Conservation (phyloP, 2,329 filamentous ascomycete genomes). For the Trichoderma aggressivum region DNA sequence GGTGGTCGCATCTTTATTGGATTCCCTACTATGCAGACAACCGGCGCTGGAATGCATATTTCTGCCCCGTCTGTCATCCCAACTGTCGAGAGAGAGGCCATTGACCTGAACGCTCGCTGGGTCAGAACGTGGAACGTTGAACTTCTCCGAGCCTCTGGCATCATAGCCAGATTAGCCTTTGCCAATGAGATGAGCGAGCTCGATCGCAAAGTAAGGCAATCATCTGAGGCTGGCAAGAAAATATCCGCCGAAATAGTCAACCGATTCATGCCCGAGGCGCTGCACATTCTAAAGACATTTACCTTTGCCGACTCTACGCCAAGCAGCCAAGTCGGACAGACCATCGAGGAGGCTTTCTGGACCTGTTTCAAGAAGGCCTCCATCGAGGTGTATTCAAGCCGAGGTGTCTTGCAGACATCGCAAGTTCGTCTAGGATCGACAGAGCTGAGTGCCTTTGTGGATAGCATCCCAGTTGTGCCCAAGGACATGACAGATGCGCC, state of each 20-base stretch:
- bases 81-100: conserved; percentile 93
- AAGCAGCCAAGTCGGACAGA: conserved; percentile 74
- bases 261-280: conserved; percentile 70
- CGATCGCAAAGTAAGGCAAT: conserved; percentile 55
- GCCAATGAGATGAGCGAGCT: conserved; percentile 80
- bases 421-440: conserved; percentile 73
- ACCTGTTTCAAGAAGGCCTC: conserved; percentile 77
- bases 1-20: conserved; percentile 92
- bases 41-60: conserved; percentile 87
- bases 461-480: conserved; percentile 82
- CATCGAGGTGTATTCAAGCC: conserved; percentile 84
- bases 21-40: conserved; percentile 96
- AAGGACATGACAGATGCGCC: conserved; percentile 68
- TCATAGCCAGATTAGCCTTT: conserved; percentile 86
- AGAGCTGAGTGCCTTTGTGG: conserved; percentile 69
- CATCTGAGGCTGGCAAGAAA: conserved; percentile 45
- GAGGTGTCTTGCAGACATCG: conserved; percentile 80
- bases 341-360: conserved; percentile 96
- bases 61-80: conserved; percentile 95
- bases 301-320: conserved; percentile 88
- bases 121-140: conserved; percentile 95
- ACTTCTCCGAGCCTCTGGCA: conserved; percentile 84
- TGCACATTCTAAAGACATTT: conserved; percentile 83
- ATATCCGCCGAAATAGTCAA: conserved; percentile 62
- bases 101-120: conserved; percentile 92